phyloP scores from a whole-genome alignment of 75 land plant genomes.

The Cupressus sempervirens region DNA sequence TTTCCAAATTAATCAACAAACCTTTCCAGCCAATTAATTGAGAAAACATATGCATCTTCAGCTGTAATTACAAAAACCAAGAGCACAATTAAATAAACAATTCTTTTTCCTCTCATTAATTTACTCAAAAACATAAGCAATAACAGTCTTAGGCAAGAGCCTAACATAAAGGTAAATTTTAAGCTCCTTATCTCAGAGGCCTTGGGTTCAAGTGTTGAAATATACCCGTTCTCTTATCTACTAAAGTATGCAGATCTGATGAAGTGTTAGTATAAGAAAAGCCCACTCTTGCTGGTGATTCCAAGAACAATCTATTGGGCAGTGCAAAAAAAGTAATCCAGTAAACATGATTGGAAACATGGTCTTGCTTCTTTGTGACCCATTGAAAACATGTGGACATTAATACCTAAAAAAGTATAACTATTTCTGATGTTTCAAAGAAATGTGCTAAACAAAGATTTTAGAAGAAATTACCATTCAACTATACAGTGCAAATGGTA shows the following conservation, averaged over 20 bases:
- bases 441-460: no score
- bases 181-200: no score
- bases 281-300: slow-evolving; percentile 14
- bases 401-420: no score
- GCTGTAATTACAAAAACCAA: slow-evolving; percentile 26
- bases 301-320: slow-evolving; percentile 11
- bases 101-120: background rate
- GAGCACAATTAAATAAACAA: background rate
- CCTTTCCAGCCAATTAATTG: slow-evolving; percentile 31
- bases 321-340: background rate
- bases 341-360: background rate
- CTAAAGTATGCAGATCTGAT: slow-evolving; percentile 6
- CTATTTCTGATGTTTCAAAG: no score
- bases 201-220: no score
- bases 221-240: background rate
- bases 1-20: no score
- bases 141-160: no score
- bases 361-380: no score
- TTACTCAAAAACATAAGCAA: background rate
- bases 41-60: slow-evolving; percentile 28
- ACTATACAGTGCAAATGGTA: no score
- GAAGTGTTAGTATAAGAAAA: slow-evolving; percentile 10
- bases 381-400: no score
- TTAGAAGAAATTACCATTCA: no score
- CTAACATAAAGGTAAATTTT: no score